Conservation (phyloP, 2,329 filamentous ascomycete species). For the Microsporum ferrugineum region DNA sequence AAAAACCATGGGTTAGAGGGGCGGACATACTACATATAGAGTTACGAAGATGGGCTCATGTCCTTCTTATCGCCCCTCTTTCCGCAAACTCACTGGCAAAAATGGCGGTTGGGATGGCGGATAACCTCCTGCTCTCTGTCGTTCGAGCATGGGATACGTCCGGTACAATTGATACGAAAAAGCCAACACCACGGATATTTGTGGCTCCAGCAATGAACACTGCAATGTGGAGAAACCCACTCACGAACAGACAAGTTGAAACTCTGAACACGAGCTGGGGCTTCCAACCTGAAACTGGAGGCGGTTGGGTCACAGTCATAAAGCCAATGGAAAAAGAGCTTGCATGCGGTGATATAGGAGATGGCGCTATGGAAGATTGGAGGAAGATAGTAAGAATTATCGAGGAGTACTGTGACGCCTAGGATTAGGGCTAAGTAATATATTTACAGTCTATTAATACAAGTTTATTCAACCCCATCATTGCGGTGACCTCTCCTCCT, state of each 20-base stretch:
- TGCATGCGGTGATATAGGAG: conserved; percentile 72
- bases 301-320: conserved; percentile 29
- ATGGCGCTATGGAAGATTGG: conserved; percentile 71
- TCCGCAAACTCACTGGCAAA: conserved; percentile 81
- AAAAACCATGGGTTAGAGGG: conserved; percentile 62
- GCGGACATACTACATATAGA: conserved; percentile 84
- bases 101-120: conserved; percentile 63
- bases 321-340: conserved; percentile 31
- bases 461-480: background rate
- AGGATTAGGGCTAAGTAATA: background rate
- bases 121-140: conserved; percentile 62
- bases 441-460: background rate
- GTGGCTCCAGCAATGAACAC: conserved; percentile 74
- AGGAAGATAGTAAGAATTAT: conserved; percentile 55
- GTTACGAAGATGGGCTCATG: conserved; percentile 66
- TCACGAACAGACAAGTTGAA: conserved; percentile 58
- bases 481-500: background rate
- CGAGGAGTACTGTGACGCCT: conserved; percentile 32
- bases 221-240: conserved; percentile 73
- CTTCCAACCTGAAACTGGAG: conserved; percentile 9
- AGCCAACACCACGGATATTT: conserved; percentile 48
- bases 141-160: conserved; percentile 80
- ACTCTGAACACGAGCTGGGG: conserved; percentile 63
- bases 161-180: conserved; percentile 21
- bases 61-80: conserved; percentile 69